Percentiles rank a stretch among this genome's conserved stretches.
These are phyloP conservation scores for Suaeda aralocaspica DNA, from an alignment of 148 eudicot species.

Conservation along the genomic window DNA sequence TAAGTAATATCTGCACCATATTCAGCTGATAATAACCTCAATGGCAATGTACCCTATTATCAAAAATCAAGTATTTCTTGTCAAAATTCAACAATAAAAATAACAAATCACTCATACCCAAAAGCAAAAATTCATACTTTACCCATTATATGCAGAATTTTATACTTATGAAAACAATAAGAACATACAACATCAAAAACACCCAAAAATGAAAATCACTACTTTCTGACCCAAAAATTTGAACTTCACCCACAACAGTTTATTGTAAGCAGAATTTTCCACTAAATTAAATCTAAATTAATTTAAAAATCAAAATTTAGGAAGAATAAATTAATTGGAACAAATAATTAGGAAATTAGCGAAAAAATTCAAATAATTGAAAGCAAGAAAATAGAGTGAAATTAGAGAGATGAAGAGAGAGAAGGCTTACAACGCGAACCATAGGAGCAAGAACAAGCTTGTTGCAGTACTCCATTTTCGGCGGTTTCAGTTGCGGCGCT, in stretches of 20 bases:
- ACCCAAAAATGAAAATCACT: neutral
- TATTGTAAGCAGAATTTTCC: too few relatives aligned
- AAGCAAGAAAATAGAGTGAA: neutral
- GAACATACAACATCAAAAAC: neutral
- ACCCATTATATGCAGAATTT: neutral
- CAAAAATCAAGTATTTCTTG: neutral
- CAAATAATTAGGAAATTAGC: neutral
- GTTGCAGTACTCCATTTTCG: conserved; percentile 57
- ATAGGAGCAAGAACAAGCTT: conserved; percentile 81
- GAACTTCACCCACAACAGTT: too few relatives aligned
- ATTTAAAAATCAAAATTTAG: too few relatives aligned
- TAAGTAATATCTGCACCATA: conserved; percentile 87
- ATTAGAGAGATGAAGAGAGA: neutral
- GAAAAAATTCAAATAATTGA: neutral
- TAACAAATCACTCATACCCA: neutral
- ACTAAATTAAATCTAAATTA: too few relatives aligned
- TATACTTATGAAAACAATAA: neutral
- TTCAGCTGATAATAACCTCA: conserved; percentile 69
- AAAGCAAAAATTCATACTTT: neutral
- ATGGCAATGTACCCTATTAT: conserved; percentile 74
- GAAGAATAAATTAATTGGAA: too few relatives aligned
- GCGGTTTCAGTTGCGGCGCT: conserved; percentile 14
- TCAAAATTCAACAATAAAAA: neutral
- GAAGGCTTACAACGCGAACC: conserved; percentile 75
- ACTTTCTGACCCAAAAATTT: too few relatives aligned